Percentiles rank a stretch among this genome's conserved stretches.
Evolutionary conservation across 805 yeast species (phyloP).

Genomic region (Nakazawaea siamensis): DNA sequence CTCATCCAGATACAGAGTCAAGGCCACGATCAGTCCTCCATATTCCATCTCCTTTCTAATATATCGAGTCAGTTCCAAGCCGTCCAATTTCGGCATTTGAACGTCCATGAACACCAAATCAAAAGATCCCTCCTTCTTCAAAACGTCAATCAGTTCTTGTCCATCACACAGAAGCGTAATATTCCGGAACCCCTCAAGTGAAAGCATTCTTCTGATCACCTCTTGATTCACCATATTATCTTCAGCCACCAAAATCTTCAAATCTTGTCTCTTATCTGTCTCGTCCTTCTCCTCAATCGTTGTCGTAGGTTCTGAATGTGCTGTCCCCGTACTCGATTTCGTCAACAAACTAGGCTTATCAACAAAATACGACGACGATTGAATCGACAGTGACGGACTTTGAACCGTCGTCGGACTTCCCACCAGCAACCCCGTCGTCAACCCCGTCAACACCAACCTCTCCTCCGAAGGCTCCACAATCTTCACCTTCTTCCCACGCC

Average conservation of each 20-base stretch:
- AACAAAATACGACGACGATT: constrained; percentile 16
- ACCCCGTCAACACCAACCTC: neutral
- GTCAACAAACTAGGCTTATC: constrained; percentile 38
- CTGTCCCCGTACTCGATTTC: constrained; percentile 45
- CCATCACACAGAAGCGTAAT: constrained; percentile 86
- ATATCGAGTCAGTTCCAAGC: constrained; percentile 70
- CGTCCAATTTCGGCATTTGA: constrained; percentile 91
- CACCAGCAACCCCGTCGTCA: neutral
- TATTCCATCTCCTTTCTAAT: constrained; percentile 59
- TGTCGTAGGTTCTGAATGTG: constrained; percentile 12
- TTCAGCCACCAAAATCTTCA: constrained; percentile 77
- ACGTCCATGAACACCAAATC: constrained; percentile 93
- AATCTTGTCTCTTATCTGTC: constrained; percentile 16
- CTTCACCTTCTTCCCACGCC: constrained; percentile 41
- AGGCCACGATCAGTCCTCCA: constrained; percentile 76
- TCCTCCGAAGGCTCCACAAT: constrained; percentile 19
- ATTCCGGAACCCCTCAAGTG: constrained; percentile 67
- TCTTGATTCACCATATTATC: constrained; percentile 93
- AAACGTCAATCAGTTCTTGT: constrained; percentile 70
- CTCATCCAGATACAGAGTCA: constrained; percentile 93
- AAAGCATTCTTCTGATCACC: constrained; percentile 83
- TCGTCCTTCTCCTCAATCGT: neutral
- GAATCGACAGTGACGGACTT: constrained; percentile 8
- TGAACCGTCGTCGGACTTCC: constrained; percentile 1
- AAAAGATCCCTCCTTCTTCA: constrained; percentile 43